Evolutionary conservation across 306 rosid genomes (phyloP), one percentile per base, ranked within the genome.

Genomic region (Rosa persica): DNA sequence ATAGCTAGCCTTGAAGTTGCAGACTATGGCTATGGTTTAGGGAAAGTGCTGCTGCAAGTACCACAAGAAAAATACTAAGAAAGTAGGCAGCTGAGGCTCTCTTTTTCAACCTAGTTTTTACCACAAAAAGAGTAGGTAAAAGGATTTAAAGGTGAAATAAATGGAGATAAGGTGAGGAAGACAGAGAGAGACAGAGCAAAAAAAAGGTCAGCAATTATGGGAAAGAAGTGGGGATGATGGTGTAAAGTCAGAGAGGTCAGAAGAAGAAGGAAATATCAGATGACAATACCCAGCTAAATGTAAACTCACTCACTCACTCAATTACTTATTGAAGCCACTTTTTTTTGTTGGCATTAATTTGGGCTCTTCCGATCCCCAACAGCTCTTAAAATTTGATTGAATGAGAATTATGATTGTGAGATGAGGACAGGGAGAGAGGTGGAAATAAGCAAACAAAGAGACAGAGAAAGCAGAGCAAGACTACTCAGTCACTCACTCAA

Each of bases 171-270:
- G 89, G 78, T 81, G 58, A 69, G 30, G 64, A 57, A 68, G 84
- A 77, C 83, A 80, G 68, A 70, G 60, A 44, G 69, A 73, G 64
- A 75, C 64, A 73, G 52, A 83, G 39, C 25, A 42, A 40, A 42
- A 69, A 46, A 76, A 70, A 75, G 80, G 30, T 39, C 62, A 30
- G 64, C 54, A 38, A 22, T 80, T 78, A 78, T 78, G 90, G 85
- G 62, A 60, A 81, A 74, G 81, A 79, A 65, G 85, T 43, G 84
- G 77, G 67, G 77, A 78, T 77, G 85, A 82, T 78, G 79, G 85
- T 70, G 85, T 22, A 64, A 87, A 84, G 88, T 84, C 88, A 79
- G 82, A 77, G 74, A 36, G 79, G 55, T 25, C 79, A 61, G 79
- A 47, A 13, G 19, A 48, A 8, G 46, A 46, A 5, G 48, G 36